Evolutionary conservation across 331 rosid genomes (phyloP), one percentile per base, ranked within the genome.

Genomic region (Telfairia occidentalis): DNA sequence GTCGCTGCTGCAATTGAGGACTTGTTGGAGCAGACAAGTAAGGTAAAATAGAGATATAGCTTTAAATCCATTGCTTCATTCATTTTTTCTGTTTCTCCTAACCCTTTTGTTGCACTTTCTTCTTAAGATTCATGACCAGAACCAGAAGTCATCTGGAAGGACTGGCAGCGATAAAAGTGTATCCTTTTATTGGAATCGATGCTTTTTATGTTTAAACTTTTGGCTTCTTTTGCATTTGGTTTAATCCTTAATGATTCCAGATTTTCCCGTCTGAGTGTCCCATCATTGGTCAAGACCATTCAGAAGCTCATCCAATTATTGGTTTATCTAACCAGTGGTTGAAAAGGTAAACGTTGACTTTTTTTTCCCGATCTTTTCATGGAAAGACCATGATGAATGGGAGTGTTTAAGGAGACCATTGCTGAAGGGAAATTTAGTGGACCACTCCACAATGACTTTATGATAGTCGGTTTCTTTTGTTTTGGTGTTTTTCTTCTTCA

Each of bases 1-100:
- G 97, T 95, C 21, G 97, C 98, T 78, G 84, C 97, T 50, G 98
- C 97, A 49, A 90, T 95, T 83, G 97, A 95, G 82, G 96, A 90
- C 89, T 86, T 95, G 81, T 77, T 95, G 83, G 96, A 90, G 92
- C 90, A 94, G 85, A 94, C 98, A 53, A 94, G 89, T 59, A 89
- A 91, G 97, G 97, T 94, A 85, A 79, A 71, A 18, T 75, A 69
- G 81, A 76, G 71, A 74, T 83, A 26, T 70, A 69, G 37, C 38
- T 76, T 78, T 43, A 55, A 58, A 76, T 58, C 66, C 71, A 70
- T 76, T 61, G 40, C 57, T 61, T 30, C 78, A 48, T 71, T 46
- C 37, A 72, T 79, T 65, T 77, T 57, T 64, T 67, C 24, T 74
- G n/a, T 75, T 24, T 28, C 76, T 75, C 34, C 34, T 7, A 75